phyloP scores from a whole-genome alignment of 768 basidiomycete genomes.

The Russula ochroleuca region DNA sequence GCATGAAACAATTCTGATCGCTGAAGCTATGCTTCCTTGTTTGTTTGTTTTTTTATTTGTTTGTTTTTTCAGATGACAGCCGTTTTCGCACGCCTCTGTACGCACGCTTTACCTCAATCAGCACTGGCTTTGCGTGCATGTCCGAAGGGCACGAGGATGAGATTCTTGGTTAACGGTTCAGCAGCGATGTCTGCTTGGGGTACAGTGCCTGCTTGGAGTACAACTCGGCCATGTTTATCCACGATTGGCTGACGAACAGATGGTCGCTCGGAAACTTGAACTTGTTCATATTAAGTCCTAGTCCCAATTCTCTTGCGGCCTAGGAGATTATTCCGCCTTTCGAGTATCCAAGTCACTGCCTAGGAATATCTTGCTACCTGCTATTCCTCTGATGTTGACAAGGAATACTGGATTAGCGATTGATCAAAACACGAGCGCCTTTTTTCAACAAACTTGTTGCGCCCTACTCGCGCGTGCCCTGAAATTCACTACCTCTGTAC shows the following conservation, averaged over 20 bases:
- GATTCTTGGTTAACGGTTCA: background rate
- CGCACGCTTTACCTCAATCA: background rate
- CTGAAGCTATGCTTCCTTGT: background rate
- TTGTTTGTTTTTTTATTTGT: slow-evolving; percentile 14
- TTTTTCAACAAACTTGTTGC: slow-evolving; percentile 8
- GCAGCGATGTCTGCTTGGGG: background rate
- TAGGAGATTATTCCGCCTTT: background rate
- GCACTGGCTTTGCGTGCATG: background rate
- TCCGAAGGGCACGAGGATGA: background rate
- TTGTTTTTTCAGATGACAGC: slow-evolving; percentile 3
- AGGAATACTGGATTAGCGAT: background rate
- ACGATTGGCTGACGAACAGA: background rate
- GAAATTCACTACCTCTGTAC: background rate
- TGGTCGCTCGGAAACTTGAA: background rate
- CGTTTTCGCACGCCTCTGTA: slow-evolving; percentile 2
- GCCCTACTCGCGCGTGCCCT: background rate
- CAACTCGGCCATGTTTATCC: no score
- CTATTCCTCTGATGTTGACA: background rate
- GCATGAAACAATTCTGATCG: background rate
- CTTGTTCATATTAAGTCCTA: background rate
- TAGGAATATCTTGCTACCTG: background rate
- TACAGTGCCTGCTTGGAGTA: background rate
- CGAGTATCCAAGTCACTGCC: background rate
- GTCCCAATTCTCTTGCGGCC: background rate
- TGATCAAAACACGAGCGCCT: slow-evolving; percentile 1